A percentile compares a stretch with the other conserved stretches of the same genome.
Conservation (phyloP, 352 stramenopile species). For the Sclerospora graminicola region DNA sequence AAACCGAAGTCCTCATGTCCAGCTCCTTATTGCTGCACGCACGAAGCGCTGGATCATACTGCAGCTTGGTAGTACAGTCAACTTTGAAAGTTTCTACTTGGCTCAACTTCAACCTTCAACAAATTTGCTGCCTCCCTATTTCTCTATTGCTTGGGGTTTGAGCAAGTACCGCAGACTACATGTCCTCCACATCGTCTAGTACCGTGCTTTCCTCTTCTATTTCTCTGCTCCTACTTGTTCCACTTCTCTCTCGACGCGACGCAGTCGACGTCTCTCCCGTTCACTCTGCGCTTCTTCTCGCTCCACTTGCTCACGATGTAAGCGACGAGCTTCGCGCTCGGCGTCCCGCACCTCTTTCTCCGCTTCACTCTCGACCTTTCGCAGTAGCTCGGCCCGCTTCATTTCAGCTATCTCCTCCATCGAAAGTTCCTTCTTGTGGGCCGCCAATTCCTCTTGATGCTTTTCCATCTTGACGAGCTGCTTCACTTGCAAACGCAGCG, state of each 20-base stretch:
- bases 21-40: no score
- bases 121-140: no score
- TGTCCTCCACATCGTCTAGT: neutral
- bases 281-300: conserved; percentile 38
- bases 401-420: conserved; percentile 56
- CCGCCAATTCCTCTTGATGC: conserved; percentile 43
- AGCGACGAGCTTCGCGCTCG: conserved; percentile 36
- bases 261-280: conserved; percentile 42
- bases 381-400: conserved; percentile 56
- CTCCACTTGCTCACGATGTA: conserved; percentile 47
- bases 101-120: no score
- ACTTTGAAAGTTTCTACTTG: no score
- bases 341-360: conserved; percentile 44
- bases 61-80: no score
- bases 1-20: no score
- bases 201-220: conserved; percentile 39
- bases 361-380: conserved; percentile 53
- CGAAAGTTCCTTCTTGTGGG: conserved; percentile 38
- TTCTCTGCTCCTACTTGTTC: conserved; percentile 8
- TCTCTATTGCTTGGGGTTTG: no score
- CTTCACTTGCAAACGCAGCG: conserved; percentile 76
- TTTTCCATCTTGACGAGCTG: conserved; percentile 75
- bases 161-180: no score
- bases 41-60: no score
- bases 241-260: conserved; percentile 53